A percentile compares a stretch with the other conserved stretches of the same genome.
Conservation (phyloP, 495 filamentous ascomycete species). For the Penicillium ucsense region DNA sequence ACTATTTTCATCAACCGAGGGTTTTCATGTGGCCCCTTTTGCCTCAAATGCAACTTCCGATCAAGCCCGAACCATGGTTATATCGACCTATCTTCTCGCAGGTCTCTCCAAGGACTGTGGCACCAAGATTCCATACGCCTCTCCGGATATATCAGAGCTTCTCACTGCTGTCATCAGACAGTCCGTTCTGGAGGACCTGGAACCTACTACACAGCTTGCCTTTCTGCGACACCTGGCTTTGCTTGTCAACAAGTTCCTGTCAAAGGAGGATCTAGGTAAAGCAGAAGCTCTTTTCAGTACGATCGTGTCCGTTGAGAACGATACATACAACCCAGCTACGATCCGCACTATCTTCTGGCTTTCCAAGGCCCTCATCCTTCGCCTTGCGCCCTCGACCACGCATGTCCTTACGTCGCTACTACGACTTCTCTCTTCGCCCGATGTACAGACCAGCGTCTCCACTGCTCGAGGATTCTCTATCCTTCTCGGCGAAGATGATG, state of each 20-base stretch:
- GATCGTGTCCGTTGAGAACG: slow-evolving; percentile 20
- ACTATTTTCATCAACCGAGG: slow-evolving; percentile 35
- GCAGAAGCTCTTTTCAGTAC: slow-evolving; percentile 23
- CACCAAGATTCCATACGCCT: slow-evolving; percentile 22
- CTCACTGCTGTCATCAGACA: slow-evolving; percentile 34
- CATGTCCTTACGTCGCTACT: slow-evolving; percentile 44
- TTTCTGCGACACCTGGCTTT: slow-evolving; percentile 53
- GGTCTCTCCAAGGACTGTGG: slow-evolving; percentile 38
- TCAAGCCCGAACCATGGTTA: slow-evolving; percentile 42
- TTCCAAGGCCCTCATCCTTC: slow-evolving; percentile 44
- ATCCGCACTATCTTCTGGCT: slow-evolving; percentile 44
- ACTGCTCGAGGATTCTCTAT: slow-evolving; percentile 50
- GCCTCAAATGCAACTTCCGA: slow-evolving; percentile 20
- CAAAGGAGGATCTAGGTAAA: slow-evolving; percentile 32
- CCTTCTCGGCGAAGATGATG: slow-evolving; percentile 52
- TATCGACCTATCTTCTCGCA: slow-evolving; percentile 54
- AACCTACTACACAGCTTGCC: slow-evolving; percentile 37
- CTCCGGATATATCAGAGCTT: slow-evolving; percentile 22
- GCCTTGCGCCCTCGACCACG: slow-evolving; percentile 35
- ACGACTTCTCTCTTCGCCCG: slow-evolving; percentile 41
- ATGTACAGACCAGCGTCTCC: slow-evolving; percentile 31
- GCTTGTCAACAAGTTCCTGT: slow-evolving; percentile 56
- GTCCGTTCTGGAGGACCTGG: slow-evolving; percentile 17
- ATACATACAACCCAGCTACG: slow-evolving; percentile 14
- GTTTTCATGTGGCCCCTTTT: slow-evolving; percentile 33